Percentiles rank a stretch among this genome's conserved stretches.
These are phyloP conservation scores for Lasiodiplodia sp. DNA, from an alignment of 2,329 filamentous ascomycete genomes.

Conservation along the genomic window DNA sequence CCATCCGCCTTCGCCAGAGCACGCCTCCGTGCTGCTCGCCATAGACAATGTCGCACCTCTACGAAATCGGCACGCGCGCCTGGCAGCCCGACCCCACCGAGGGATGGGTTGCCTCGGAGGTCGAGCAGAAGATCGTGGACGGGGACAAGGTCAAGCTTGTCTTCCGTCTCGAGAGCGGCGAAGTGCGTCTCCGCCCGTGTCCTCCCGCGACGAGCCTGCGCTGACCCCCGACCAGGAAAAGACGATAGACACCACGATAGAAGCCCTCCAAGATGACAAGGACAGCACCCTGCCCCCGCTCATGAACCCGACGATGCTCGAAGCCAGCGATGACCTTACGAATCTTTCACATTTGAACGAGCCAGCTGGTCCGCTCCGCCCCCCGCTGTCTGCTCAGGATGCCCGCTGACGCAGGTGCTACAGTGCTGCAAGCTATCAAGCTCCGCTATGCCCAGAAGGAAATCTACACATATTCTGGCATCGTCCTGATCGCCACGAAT, in stretches of 20 bases:
- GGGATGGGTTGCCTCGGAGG: slow-evolving; percentile 97
- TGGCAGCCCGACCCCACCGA: slow-evolving; percentile 97
- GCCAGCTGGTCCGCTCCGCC: slow-evolving; percentile 76
- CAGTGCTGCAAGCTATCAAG: slow-evolving; percentile 96
- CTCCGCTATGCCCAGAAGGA: slow-evolving; percentile 97
- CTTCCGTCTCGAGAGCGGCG: slow-evolving; percentile 90
- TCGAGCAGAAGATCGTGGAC: slow-evolving; percentile 82
- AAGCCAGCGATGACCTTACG: slow-evolving; percentile 97
- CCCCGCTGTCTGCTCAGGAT: slow-evolving; percentile 11
- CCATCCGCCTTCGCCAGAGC: slow-evolving; percentile 13
- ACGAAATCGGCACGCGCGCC: slow-evolving; percentile 94
- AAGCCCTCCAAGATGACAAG: slow-evolving; percentile 78
- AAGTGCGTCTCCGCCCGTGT: slow-evolving; percentile 62
- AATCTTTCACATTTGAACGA: slow-evolving; percentile 98
- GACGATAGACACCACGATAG: slow-evolving; percentile 77
- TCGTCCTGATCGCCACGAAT: slow-evolving; percentile 97
- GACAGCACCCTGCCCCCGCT: slow-evolving; percentile 84
- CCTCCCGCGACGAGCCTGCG: not conserved
- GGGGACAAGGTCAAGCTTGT: slow-evolving; percentile 87
- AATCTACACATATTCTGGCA: slow-evolving; percentile 99
- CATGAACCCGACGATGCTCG: slow-evolving; percentile 98
- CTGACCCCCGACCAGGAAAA: slow-evolving; percentile 66
- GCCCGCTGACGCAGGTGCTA: slow-evolving; percentile 39
- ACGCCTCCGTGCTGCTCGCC: slow-evolving; percentile 19
- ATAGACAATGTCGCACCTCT: slow-evolving; percentile 76